Conservation (phyloP, 1,284 basidiomycete genomes). For the Trametes hirsuta region DNA sequence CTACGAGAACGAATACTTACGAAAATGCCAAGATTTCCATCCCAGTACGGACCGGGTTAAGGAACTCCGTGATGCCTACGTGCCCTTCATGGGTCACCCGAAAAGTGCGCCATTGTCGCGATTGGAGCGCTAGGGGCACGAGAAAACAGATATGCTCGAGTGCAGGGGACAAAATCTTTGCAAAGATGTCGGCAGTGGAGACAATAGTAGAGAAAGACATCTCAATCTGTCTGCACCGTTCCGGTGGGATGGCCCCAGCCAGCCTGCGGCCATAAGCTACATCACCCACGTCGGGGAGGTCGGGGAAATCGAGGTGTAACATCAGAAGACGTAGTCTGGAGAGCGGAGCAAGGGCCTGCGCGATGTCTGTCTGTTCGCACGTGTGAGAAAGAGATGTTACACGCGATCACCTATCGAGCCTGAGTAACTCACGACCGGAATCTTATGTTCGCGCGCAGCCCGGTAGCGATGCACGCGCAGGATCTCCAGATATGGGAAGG, state of each 20-base stretch:
- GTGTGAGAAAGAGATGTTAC: not conserved
- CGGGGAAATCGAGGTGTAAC: slow-evolving; percentile 4
- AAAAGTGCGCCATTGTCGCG: not conserved
- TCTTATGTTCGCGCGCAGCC: not conserved
- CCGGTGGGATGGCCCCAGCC: not conserved
- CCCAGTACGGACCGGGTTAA: too few species aligned
- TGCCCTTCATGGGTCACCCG: not conserved
- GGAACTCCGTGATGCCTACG: too few species aligned
- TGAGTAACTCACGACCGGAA: not conserved
- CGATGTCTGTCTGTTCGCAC: not conserved
- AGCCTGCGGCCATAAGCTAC: not conserved
- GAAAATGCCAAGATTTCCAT: too few species aligned
- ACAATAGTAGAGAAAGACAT: not conserved
- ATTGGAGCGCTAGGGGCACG: not conserved
- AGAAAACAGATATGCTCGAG: not conserved
- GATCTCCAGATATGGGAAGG: not conserved
- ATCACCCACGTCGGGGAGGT: not conserved
- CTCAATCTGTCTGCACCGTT: not conserved
- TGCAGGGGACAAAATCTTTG: not conserved
- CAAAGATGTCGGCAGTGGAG: not conserved
- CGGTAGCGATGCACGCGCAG: slow-evolving; percentile 2
- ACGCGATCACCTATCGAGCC: not conserved
- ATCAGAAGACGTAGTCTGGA: not conserved
- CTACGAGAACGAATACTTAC: too few species aligned
- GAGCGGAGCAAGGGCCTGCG: not conserved